These are phyloP conservation scores for Tylopilus balloui DNA, from an alignment of 768 basidiomycete genomes.

Conservation along the genomic window DNA sequence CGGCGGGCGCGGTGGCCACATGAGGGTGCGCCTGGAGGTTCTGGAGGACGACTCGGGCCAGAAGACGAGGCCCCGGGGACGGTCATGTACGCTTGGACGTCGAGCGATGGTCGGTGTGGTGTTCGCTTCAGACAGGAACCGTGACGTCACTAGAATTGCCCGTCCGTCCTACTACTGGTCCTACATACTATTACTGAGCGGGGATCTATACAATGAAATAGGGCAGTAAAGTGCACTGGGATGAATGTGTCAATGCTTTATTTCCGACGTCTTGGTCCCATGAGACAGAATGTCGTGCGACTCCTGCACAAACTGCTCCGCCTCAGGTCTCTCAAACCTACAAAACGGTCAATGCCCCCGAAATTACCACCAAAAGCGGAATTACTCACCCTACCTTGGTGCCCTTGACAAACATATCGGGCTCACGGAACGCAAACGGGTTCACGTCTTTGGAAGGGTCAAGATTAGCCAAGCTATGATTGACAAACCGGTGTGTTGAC, in stretches of 20 bases:
- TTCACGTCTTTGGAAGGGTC: slow-evolving; percentile 75
- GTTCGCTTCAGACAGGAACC: neutral
- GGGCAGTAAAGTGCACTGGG: neutral
- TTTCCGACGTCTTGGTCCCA: slow-evolving; percentile 19
- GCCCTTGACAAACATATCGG: slow-evolving; percentile 82
- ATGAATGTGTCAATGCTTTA: slow-evolving; percentile 22
- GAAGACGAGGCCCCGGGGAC: slow-evolving; percentile 4
- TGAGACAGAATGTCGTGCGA: slow-evolving; percentile 52
- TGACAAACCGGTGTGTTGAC: slow-evolving; percentile 90
- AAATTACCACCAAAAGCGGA: neutral
- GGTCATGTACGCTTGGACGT: slow-evolving; percentile 9
- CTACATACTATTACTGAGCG: slow-evolving; percentile 15
- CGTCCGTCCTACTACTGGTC: neutral
- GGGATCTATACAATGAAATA: slow-evolving; percentile 18
- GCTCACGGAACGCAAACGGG: slow-evolving; percentile 85
- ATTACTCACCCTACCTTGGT: slow-evolving; percentile 60
- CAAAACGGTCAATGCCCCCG: slow-evolving; percentile 16
- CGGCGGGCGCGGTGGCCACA: slow-evolving; percentile 39
- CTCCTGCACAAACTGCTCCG: slow-evolving; percentile 59
- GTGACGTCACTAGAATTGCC: slow-evolving; percentile 24
- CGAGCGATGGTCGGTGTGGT: neutral
- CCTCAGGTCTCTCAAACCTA: slow-evolving; percentile 66
- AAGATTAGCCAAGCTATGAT: slow-evolving; percentile 91
- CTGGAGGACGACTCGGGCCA: neutral
- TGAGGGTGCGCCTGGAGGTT: neutral